Base-by-base conservation (phyloP, 2,329 filamentous ascomycete genomes). In the Arthroderma sp. region DNA sequence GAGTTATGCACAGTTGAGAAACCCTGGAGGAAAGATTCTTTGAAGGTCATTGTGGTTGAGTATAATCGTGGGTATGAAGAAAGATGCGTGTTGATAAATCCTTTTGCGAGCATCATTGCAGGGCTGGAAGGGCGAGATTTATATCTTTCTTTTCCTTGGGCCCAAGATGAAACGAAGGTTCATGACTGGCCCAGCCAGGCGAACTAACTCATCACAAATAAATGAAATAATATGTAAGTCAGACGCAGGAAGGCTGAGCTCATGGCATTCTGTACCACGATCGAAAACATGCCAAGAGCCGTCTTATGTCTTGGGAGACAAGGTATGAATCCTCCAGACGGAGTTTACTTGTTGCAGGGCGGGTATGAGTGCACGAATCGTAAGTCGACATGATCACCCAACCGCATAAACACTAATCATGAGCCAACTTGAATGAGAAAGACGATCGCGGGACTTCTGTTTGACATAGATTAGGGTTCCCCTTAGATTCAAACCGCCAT, bases 1-100 rank as follows among this genome's bases (percentile, higher is more conserved):
- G 52, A 38, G 52, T 54, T 54, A 38, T 54, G 52, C 15, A 54
- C n/a, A 4, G 33, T 54, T 23, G 33, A 41, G n/a, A 54, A 54
- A 15, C 52, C 52, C 7, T 33, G 13, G 7, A 51, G 28, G 47
- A 51, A 51, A 19, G 47, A 51, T n/a, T 51, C 47, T 51, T 23
- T 25, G 13, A 51, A 51, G 19, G 47, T 11, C 47, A 51, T 51
- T 17, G 25, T 31, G n/a, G 28, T 6, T 31, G 4, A 31, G 15
- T 51, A 17, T 35, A 13, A 8, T 19, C 8, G 25, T 51, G 25
- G 8, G 13, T 11, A 25, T 23, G 19, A 28, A 19, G 23, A 25
- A 13, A 17, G 47, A 35, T 31, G 23, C 17, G 23, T 51, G 23
- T 17, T n/a, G 15, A 51, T 51, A 7, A n/a, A 25, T 25, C 13